phyloP scores from a whole-genome alignment of 331 rosid species.

The Quercus lobata region DNA sequence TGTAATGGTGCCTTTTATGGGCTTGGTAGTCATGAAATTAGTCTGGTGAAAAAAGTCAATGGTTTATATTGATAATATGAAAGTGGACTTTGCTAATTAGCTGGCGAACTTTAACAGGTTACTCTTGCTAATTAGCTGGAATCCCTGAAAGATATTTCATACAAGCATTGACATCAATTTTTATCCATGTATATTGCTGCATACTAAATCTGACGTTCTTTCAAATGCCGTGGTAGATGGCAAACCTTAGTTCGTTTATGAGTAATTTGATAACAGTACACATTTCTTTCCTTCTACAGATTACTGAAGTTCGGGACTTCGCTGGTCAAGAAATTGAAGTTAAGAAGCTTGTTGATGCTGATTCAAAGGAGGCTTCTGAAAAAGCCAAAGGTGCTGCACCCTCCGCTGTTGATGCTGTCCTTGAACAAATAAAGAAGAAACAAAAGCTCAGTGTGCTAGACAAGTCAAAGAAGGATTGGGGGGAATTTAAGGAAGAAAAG shows the following conservation, averaged over 20 bases:
- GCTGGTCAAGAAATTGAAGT: constrained; percentile 92
- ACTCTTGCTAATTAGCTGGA: neutral
- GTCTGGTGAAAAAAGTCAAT: no score
- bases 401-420: constrained; percentile 83
- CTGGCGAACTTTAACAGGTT: neutral
- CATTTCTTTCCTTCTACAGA: constrained; percentile 43
- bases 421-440: constrained; percentile 95
- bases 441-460: constrained; percentile 94
- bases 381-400: constrained; percentile 60
- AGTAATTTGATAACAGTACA: neutral
- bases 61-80: neutral
- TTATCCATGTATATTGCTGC: neutral
- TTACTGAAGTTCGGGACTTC: constrained; percentile 88
- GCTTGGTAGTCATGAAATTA: neutral
- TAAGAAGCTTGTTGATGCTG: constrained; percentile 77
- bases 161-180: neutral
- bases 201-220: neutral
- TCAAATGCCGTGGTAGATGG: neutral
- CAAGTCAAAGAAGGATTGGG: constrained; percentile 96
- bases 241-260: neutral
- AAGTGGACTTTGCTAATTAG: neutral
- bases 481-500: constrained; percentile 89
- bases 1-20: neutral
- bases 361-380: constrained; percentile 86
- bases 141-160: neutral